Evolutionary conservation across 306 rosid genomes (phyloP).

Genomic region (Luffa acutangula): DNA sequence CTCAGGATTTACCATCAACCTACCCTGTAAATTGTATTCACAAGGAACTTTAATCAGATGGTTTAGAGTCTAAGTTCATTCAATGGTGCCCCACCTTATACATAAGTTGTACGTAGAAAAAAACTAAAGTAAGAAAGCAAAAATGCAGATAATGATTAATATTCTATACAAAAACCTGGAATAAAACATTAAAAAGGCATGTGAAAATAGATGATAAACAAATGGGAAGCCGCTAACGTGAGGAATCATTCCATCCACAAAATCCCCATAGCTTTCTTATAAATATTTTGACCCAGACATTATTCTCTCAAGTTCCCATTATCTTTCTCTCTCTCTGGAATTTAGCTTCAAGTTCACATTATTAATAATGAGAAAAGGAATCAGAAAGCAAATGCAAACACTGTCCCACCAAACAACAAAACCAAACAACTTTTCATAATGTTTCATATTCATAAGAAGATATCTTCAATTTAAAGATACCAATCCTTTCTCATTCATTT

Average conservation of each 20-base stretch:
- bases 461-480: background rate
- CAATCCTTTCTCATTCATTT: background rate
- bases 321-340: background rate
- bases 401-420: constrained; percentile 39
- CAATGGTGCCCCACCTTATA: background rate
- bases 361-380: constrained; percentile 12
- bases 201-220: constrained; percentile 28
- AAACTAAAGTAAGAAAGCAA: background rate
- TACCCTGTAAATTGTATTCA: background rate
- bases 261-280: constrained; percentile 17
- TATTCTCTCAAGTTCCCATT: background rate
- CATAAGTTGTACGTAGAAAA: background rate
- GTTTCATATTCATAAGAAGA: background rate
- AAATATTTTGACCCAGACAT: constrained; percentile 53
- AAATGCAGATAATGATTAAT: background rate
- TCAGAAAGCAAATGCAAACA: constrained; percentile 26
- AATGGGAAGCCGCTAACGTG: constrained; percentile 40
- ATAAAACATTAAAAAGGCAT: constrained; percentile 11
- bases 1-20: background rate
- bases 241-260: constrained; percentile 53
- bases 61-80: background rate
- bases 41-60: background rate
- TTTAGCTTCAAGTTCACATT: constrained; percentile 14
- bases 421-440: background rate
- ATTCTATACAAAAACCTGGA: background rate